Conservation (phyloP, 176 grass and related monocot species). For the Chrysopogon serrulatus region DNA sequence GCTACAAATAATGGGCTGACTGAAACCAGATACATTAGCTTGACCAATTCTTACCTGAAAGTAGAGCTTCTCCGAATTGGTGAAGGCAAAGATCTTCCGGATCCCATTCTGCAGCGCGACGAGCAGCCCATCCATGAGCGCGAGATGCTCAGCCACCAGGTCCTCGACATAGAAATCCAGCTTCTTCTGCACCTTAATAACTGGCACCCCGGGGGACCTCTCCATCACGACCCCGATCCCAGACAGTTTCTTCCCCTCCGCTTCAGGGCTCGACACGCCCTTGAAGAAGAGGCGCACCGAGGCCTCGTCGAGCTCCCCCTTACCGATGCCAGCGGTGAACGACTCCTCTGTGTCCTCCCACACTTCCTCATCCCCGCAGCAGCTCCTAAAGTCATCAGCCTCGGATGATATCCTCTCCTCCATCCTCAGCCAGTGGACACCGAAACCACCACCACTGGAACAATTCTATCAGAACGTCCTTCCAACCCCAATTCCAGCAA, state of each 20-base stretch:
- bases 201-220: conserved; percentile 41
- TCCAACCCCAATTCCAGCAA: conserved; percentile 2
- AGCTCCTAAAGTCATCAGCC: conserved; percentile 74
- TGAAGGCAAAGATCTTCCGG: conserved; percentile 85
- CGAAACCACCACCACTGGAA: neutral
- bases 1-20: neutral
- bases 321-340: conserved; percentile 39
- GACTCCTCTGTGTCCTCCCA: conserved; percentile 95
- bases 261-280: conserved; percentile 58
- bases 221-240: conserved; percentile 95
- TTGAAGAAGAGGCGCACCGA: conserved; percentile 88
- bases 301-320: conserved; percentile 71
- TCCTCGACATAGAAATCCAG: conserved; percentile 91
- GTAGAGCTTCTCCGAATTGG: conserved; percentile 88
- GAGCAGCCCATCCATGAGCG: conserved; percentile 84
- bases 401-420: conserved; percentile 6
- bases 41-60: conserved; percentile 61
- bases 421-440: conserved; percentile 14
- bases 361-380: conserved; percentile 73
- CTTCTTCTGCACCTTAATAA: conserved; percentile 85
- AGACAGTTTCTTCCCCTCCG: conserved; percentile 42
- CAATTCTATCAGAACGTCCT: neutral
- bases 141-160: conserved; percentile 91
- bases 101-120: conserved; percentile 81
- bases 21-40: neutral